Evolutionary conservation across 305 asterid genomes (phyloP).

Genomic region (Striga hermonthica): DNA sequence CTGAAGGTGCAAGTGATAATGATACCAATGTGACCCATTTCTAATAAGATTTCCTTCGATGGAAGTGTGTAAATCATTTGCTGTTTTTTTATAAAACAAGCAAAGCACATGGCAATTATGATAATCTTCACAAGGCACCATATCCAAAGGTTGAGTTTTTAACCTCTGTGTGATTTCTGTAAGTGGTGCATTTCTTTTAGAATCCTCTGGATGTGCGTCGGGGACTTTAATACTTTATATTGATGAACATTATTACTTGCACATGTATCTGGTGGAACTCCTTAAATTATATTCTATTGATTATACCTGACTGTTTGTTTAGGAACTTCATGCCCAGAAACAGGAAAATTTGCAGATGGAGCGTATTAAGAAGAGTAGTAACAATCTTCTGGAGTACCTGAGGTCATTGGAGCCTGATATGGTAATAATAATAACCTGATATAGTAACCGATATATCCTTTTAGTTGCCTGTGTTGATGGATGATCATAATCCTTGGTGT

Average conservation of each 20-base stretch:
- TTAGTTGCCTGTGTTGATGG: slow-evolving; percentile 1
- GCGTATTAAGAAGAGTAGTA: slow-evolving; percentile 51
- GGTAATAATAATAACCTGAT: slow-evolving; percentile 55
- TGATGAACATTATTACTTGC: background rate
- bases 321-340: slow-evolving; percentile 65
- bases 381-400: slow-evolving; percentile 71
- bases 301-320: slow-evolving; percentile 30
- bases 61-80: too few relatives aligned
- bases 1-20: background rate
- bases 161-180: too few relatives aligned
- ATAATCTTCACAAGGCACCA: too few relatives aligned
- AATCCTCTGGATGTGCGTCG: too few relatives aligned
- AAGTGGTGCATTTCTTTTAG: too few relatives aligned
- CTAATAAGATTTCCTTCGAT: too few relatives aligned
- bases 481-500: slow-evolving; percentile 21
- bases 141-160: too few relatives aligned
- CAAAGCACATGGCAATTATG: too few relatives aligned
- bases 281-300: slow-evolving; percentile 1
- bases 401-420: slow-evolving; percentile 83
- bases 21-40: too few relatives aligned
- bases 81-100: too few relatives aligned
- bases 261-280: background rate
- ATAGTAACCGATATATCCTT: background rate
- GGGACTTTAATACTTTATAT: too few relatives aligned
- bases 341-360: slow-evolving; percentile 64